Evolutionary conservation across 2,329 filamentous ascomycete genomes (phyloP), one percentile per base, ranked within the genome.

Genomic region (Phialophora macrospora): DNA sequence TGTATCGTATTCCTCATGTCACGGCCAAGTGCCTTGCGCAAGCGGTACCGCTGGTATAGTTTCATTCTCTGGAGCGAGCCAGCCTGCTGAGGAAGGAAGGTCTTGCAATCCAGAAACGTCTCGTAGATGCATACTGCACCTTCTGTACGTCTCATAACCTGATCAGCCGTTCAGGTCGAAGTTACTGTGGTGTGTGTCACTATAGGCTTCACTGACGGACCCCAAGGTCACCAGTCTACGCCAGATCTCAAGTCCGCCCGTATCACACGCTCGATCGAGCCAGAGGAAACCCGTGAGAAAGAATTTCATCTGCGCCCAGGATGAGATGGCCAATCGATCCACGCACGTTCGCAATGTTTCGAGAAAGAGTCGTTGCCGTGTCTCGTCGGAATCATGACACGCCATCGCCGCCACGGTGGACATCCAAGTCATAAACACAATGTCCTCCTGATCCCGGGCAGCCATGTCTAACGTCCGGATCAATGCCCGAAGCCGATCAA

Each of bases 231-330:
- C 11, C 32, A 34, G 9, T 12, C n/a, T 52, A n/a, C 24, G n/a
- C 20, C 20, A 28, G 20, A 52, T 52, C n/a, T n/a, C 49, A 7
- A 24, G 22, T 28, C 49, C 49, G 12, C 49, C 49, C 2, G 49
- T 4, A 24, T 52, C 49, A 24, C 49, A 52, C 12, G 49, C 49
- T 52, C 49, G 49, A 28, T 52, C 49, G 24, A 52, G 22, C 49
- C 49, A 52, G 2, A 52, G 7, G 26, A 52, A 52, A 5, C 26
- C 24, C 24, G n/a, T 2, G 6, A 52, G 20, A 7, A 52, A 6
- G 9, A 14, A n/a, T 24, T 52, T 52, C 49, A 52, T 14, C 49
- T 28, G 20, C n/a, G 14, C 14, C 49, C 49, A 52, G 7, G 49
- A 52, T 28, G 49, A 9, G 8, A 52, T 14, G 6, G 5, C 20